Base-by-base conservation (phyloP, 1,284 basidiomycete genomes). In the Inonotus hispidus region DNA sequence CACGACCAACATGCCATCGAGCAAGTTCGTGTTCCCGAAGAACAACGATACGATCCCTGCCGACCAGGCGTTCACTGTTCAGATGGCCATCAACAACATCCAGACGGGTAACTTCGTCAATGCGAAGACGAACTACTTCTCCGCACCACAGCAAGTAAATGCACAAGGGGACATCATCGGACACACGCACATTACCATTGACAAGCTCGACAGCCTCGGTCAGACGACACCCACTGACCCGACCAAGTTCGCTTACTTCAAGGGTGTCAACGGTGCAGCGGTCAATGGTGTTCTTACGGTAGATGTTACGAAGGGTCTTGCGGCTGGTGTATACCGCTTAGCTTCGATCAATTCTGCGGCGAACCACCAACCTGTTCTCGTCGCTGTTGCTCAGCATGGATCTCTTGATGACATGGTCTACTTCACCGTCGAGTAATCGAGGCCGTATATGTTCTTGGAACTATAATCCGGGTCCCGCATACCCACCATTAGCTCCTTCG, bases 181-280 rank as follows among this genome's bases (percentile, higher is more conserved):
- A 1, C 86, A 88, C 72, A 75, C 79, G 3, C 87, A 90, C 69
- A 75, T 89, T 66, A 84, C 85, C 53, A 74, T 91, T 58, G 82
- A 90, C 71, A 58, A 71, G 53, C 75, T 91, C 64, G 65, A 69
- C 45, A 76, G 81, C 3, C 71, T 88, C 60, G 71, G 72, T 43
- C 79, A 83, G 68, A 83, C 83, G 13, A 75, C 72, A 0, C 75
- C 83, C 14, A 80, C 79, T 32, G 73, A 89, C 72, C 84, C 87
- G 19, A 77, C 69, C 55, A 71, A 72, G 64, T 88, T 87, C 65
- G 81, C 78, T 5, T 90, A 87, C 77, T 92, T 90, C 81, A 84
- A 83, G 75, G 86, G 83, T 66, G 72, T 89, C 68, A 82, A 81
- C 66, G 68, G 59, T 37, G 77, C 76, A 1, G 76, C 76, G 50